Conservation (phyloP, 2,329 filamentous ascomycete genomes). For the Botryotinia globosa region DNA sequence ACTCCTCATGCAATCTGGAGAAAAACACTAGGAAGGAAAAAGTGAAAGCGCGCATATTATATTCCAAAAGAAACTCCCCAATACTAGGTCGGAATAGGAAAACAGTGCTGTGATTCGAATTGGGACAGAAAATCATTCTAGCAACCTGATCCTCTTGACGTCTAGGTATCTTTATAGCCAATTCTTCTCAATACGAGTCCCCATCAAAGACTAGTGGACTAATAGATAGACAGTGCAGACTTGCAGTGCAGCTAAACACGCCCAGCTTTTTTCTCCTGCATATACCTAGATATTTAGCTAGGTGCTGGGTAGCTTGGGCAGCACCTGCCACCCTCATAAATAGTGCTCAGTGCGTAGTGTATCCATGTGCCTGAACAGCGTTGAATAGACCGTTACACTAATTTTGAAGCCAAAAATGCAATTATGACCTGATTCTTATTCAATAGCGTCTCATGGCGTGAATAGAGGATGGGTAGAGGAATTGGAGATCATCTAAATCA, state of each 20-base stretch:
- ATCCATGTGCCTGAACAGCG: background rate
- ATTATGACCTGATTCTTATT: background rate
- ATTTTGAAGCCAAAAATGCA: background rate
- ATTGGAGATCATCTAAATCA: background rate
- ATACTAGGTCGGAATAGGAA: background rate
- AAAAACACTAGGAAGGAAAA: background rate
- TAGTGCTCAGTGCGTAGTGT: background rate
- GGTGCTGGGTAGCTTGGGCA: background rate
- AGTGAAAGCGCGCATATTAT: background rate
- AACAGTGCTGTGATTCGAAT: background rate
- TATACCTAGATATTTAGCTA: background rate
- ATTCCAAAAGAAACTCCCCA: background rate
- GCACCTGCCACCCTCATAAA: background rate
- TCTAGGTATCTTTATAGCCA: background rate
- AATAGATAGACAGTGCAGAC: background rate
- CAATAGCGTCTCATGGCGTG: background rate
- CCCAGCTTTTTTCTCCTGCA: background rate
- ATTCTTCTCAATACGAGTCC: background rate
- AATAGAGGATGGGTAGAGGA: background rate
- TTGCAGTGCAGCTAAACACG: background rate
- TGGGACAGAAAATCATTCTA: background rate
- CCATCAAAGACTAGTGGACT: background rate
- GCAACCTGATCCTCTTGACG: background rate
- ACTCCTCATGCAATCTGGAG: background rate
- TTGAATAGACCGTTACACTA: slow-evolving; percentile 8